Base-by-base conservation (phyloP, 345 rosid species). In the Corymbia maculata region DNA sequence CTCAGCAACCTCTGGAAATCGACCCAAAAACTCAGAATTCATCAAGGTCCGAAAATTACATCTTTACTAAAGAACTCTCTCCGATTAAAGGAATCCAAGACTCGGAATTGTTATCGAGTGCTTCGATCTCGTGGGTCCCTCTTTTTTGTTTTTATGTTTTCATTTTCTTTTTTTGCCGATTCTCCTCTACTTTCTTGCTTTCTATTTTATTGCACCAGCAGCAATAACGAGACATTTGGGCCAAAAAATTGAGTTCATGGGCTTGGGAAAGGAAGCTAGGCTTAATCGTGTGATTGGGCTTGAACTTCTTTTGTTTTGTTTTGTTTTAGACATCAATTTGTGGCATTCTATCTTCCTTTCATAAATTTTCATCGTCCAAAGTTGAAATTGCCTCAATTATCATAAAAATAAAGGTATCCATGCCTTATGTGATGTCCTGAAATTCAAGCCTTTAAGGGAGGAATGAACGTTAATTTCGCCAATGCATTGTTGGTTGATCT, bases 161-260 rank as follows among this genome's bases (percentile, higher is more conserved):
- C 7, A 55, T 21, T n/a, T n/a, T n/a, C n/a, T 55, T 55, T 19
- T 53, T 55, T 55, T 21, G 59, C 59, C 59, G 59, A 21, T 10
- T 87, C 89, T 22, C 89, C 4, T 50, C 89, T 89, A 30, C 86
- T 15, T 8, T 68, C 88, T 86, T 88, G 87, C 68, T 82, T 88
- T 45, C 89, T 61, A 2, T 89, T 53, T 79, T 13, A n/a, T 30
- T 66, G 13, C 75, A 16, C 21, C 42, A 59, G 3, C 61, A 19
- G 28, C 61, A 22, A 8, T 7, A 4, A 55, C 24, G 61, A 55
- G 28, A 55, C 11, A 22, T 4, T 55, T 55, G 61, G 75, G 16
- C 75, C 32, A 7, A 13, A 64, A n/a, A 64, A 13, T 66, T 30
- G 19, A 30, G 19, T 64, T 66, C 15, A n/a, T 66, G 42, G 42